phyloP scores from a whole-genome alignment of 2,329 filamentous ascomycete genomes.

The Lecanicillium sp. region DNA sequence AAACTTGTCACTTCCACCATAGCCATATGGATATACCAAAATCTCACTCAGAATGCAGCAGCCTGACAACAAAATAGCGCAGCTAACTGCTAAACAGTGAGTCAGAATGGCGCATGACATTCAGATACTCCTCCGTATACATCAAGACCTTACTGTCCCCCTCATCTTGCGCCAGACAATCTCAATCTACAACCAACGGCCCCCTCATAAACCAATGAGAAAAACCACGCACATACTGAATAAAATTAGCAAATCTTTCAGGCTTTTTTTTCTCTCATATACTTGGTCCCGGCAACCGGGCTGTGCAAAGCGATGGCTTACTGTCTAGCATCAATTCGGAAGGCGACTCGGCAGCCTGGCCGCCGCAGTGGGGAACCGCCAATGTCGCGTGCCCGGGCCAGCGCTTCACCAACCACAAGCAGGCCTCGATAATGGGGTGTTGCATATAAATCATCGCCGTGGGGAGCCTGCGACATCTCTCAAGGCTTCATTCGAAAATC shows the following conservation, averaged over 20 bases:
- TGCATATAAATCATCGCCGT: too few species aligned
- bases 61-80: too few species aligned
- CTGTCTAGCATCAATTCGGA: slow-evolving; percentile 3
- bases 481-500: too few species aligned
- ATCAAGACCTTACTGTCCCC: too few species aligned
- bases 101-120: neutral
- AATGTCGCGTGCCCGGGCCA: slow-evolving; percentile 6
- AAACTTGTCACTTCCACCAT: too few species aligned
- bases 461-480: too few species aligned
- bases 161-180: neutral
- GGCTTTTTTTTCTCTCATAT: neutral
- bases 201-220: neutral
- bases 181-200: neutral
- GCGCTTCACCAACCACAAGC: too few species aligned
- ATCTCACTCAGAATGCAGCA: too few species aligned
- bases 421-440: too few species aligned
- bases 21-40: too few species aligned
- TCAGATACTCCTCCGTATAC: too few species aligned
- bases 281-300: neutral
- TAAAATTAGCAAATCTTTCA: neutral
- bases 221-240: neutral
- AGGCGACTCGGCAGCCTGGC: slow-evolving; percentile 3
- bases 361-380: neutral
- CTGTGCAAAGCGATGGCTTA: neutral
- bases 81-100: too few species aligned